These are phyloP conservation scores for Aspergillus calidoustus DNA, from an alignment of 2,329 filamentous ascomycete genomes.

Conservation along the genomic window DNA sequence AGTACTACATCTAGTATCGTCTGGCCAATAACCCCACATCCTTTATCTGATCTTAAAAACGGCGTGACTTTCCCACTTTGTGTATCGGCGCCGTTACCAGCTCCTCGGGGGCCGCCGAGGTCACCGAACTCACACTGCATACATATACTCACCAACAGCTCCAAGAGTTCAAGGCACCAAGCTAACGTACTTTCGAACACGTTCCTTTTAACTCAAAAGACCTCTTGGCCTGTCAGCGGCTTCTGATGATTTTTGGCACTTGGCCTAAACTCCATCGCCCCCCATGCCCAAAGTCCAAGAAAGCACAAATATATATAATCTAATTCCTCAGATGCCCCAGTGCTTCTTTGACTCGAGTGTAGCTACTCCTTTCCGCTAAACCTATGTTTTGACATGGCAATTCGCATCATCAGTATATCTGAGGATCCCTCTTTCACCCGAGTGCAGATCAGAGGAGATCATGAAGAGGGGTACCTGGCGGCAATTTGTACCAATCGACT, in stretches of 20 bases:
- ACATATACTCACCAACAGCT: background rate
- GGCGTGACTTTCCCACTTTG: background rate
- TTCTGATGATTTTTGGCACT: background rate
- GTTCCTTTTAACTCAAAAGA: background rate
- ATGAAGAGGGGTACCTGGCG: too few relatives aligned
- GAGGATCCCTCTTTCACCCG: too few relatives aligned
- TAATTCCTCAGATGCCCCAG: too few relatives aligned
- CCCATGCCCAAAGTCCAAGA: too few relatives aligned
- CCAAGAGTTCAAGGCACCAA: background rate
- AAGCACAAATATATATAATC: too few relatives aligned
- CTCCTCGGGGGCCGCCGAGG: slow-evolving; percentile 1
- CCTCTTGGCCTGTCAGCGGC: background rate
- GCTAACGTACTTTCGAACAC: background rate
- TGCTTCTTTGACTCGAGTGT: too few relatives aligned
- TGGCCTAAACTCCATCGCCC: background rate
- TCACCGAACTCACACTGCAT: background rate
- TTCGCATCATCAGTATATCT: too few relatives aligned
- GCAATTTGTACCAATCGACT: too few relatives aligned
- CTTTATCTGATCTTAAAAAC: slow-evolving; percentile 4
- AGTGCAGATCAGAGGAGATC: too few relatives aligned
- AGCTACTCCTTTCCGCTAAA: too few relatives aligned
- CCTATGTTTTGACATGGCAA: too few relatives aligned
- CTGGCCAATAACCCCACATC: background rate
- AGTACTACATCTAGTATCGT: background rate
- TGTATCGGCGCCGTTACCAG: background rate